Percentiles rank a stretch among this genome's conserved stretches.
phyloP scores from a whole-genome alignment of 2,329 filamentous ascomycete genomes.

The Botrytis squamosa region DNA sequence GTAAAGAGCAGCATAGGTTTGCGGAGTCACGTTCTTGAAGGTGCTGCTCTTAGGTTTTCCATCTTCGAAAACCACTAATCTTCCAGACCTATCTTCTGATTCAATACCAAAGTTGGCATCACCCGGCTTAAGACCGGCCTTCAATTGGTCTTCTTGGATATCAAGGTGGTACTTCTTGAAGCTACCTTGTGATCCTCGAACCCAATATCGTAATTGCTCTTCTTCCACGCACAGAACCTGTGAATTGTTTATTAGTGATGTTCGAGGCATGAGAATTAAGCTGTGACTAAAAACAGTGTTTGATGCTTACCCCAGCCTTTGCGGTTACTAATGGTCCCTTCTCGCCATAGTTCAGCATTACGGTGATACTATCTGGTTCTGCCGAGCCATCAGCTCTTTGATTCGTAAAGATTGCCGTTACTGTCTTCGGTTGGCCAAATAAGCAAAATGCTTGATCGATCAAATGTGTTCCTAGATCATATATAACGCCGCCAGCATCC shows the following conservation, averaged over 20 bases:
- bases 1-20: constrained; percentile 71
- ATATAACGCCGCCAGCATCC: constrained; percentile 66
- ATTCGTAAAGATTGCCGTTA: constrained; percentile 67
- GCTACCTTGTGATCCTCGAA: constrained; percentile 70
- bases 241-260: not conserved
- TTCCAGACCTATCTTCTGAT: constrained; percentile 55
- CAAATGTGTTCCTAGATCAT: constrained; percentile 74
- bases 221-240: constrained; percentile 63
- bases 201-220: constrained; percentile 72
- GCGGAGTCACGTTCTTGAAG: constrained; percentile 59
- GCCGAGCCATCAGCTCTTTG: constrained; percentile 55
- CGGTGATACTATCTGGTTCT: constrained; percentile 59
- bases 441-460: constrained; percentile 71
- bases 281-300: not conserved
- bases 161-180: constrained; percentile 73
- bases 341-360: constrained; percentile 63
- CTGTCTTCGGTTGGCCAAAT: constrained; percentile 65
- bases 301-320: constrained; percentile 54
- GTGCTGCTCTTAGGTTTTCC: constrained; percentile 48
- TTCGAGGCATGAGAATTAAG: not conserved
- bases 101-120: constrained; percentile 67
- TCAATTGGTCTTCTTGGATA: constrained; percentile 72
- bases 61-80: constrained; percentile 54
- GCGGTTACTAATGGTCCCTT: constrained; percentile 63
- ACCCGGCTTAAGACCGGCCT: constrained; percentile 58